Evolutionary conservation across 2,329 filamentous ascomycete species (phyloP), one percentile per base, ranked within the genome.

Genomic region (Phoma sp.): DNA sequence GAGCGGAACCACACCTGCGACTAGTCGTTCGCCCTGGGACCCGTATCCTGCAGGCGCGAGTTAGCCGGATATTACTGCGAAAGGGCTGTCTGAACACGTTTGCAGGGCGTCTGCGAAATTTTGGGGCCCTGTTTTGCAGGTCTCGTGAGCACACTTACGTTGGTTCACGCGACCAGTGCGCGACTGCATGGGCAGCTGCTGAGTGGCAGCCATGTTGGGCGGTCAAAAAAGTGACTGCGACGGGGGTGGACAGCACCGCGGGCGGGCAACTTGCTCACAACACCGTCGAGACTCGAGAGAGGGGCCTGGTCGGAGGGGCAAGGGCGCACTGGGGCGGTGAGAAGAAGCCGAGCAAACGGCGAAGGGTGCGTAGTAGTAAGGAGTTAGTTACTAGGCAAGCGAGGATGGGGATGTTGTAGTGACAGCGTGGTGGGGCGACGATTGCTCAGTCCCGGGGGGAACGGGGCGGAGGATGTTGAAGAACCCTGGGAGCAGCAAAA

Each of bases 1-100:
- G 63, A 98, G 82, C 62, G 95, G 92, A 43, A 99, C 95, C 55
- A 98, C 88, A 67, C 95, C 95, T 58, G 95, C 94, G 68, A 99
- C 95, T 59, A 98, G 88, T 64, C 95, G 89, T 79, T 98, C 94
- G 80, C 94, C 94, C 76, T 92, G 90, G 57, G 90, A 80, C 72
- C 91, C 93, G 80, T 98, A 99, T 72, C 93, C 95, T 98, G 78
- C 51, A 33, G 35, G 45, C 43, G 38, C 43, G 38, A 57, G 54
- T 65, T 57, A 68, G 62, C 57, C 32, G 29, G 27, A 31, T 13
- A 31, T 43, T 37, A 47, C 46, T 50, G 47, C 29, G 51, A 54
- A 55, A 55, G 41, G 24, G 50, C 22, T 21, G 21, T 29, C 15
- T 43, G 31, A n/a, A 43, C 19, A 33, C 22, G 22, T 22, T 45